Conservation (phyloP, 805 yeast genomes). For the Jamesozyma lodderae region DNA sequence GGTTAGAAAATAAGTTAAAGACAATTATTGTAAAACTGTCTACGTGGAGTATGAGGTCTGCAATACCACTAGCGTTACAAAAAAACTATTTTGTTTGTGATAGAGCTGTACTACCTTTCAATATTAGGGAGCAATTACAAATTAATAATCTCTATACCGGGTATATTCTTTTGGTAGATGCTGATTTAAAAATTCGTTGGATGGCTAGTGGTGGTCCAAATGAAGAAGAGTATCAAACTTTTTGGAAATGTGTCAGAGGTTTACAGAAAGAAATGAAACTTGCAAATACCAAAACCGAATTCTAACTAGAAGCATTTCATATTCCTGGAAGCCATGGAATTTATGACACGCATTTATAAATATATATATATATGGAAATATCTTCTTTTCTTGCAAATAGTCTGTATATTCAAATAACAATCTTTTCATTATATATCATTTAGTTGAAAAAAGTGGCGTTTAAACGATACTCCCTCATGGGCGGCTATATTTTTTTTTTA, state of each 20-base stretch:
- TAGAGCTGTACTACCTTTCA: slow-evolving; percentile 47
- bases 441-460: too few species aligned
- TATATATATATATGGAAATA: too few species aligned
- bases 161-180: slow-evolving; percentile 71
- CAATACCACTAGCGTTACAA: slow-evolving; percentile 39
- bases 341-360: too few species aligned
- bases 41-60: slow-evolving; percentile 30
- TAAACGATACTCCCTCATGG: too few species aligned
- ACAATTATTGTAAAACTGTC: slow-evolving; percentile 50
- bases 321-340: too few species aligned
- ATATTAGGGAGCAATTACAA: slow-evolving; percentile 47
- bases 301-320: too few species aligned
- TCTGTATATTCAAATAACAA: too few species aligned
- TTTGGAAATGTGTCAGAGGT: slow-evolving; percentile 20
- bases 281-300: background rate
- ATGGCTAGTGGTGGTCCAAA: slow-evolving; percentile 77
- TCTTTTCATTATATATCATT: too few species aligned
- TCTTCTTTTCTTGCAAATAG: too few species aligned
- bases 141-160: slow-evolving; percentile 78
- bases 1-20: slow-evolving; percentile 68
- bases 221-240: slow-evolving; percentile 49
- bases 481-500: too few species aligned
- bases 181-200: slow-evolving; percentile 74
- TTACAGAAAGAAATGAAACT: slow-evolving; percentile 5
- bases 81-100: slow-evolving; percentile 56